These are phyloP conservation scores for Aspergillus coremiiformis DNA, from an alignment of 495 filamentous ascomycete species.

Conservation along the genomic window DNA sequence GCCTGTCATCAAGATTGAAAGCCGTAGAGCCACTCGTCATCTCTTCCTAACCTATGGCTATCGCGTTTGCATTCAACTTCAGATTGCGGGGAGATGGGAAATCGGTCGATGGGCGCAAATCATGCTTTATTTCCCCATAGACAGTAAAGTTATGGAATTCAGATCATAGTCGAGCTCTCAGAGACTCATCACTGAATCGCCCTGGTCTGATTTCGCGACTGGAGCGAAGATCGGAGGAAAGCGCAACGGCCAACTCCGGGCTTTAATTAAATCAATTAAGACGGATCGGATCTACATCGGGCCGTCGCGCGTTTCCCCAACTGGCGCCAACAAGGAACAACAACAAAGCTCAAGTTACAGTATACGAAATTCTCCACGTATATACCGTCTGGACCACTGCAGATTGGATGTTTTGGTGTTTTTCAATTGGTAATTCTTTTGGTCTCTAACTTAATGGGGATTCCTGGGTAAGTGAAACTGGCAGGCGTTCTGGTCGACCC, in stretches of 20 bases:
- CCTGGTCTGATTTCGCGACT: neutral
- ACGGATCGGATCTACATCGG: slow-evolving; percentile 41
- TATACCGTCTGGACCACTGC: neutral
- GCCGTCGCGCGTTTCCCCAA: slow-evolving; percentile 29
- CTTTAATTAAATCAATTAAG: no score
- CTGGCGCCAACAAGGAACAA: slow-evolving; percentile 26
- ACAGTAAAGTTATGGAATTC: neutral
- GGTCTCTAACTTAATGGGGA: slow-evolving; percentile 29
- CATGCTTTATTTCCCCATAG: neutral
- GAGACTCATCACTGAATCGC: neutral
- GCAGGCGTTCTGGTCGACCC: neutral
- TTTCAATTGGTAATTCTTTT: slow-evolving; percentile 2
- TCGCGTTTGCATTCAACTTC: slow-evolving; percentile 3
- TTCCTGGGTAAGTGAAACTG: slow-evolving; percentile 39
- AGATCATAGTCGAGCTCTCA: neutral
- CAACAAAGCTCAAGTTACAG: neutral
- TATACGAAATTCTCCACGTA: neutral
- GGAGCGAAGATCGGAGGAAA: neutral
- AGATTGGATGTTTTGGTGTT: slow-evolving; percentile 2
- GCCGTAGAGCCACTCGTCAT: slow-evolving; percentile 7
- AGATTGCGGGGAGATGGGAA: slow-evolving; percentile 9
- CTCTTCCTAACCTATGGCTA: neutral
- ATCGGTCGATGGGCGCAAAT: slow-evolving; percentile 1
- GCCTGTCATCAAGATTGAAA: slow-evolving; percentile 7
- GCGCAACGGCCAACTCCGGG: neutral